Evolutionary conservation across 768 basidiomycete genomes (phyloP).

Genomic region (Suillus ampliporus): DNA sequence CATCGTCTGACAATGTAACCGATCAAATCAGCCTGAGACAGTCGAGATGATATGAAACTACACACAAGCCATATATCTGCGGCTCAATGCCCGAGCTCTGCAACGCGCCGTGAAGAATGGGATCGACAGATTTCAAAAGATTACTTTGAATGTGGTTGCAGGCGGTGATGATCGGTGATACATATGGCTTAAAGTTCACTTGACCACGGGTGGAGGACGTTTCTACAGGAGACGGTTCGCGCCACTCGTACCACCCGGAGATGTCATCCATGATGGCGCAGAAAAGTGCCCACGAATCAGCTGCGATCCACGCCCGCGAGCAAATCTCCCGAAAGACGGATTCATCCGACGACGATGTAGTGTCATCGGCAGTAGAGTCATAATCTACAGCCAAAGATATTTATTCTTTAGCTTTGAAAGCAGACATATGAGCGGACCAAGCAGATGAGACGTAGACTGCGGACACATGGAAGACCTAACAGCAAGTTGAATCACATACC

Average conservation of each 20-base stretch:
- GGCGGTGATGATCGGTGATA: constrained; percentile 84
- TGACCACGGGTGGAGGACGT: constrained; percentile 42
- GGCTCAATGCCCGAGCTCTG: constrained; percentile 88
- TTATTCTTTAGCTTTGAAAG: constrained; percentile 32
- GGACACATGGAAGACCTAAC: constrained; percentile 10
- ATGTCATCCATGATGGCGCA: constrained; percentile 76
- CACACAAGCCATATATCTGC: constrained; percentile 95
- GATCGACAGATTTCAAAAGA: constrained; percentile 79
- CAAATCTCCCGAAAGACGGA: constrained; percentile 62
- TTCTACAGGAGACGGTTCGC: constrained; percentile 42
- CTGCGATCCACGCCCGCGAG: constrained; percentile 70
- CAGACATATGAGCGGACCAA: constrained; percentile 22
- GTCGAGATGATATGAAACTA: constrained; percentile 15
- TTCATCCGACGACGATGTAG: constrained; percentile 37
- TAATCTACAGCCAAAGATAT: constrained; percentile 57
- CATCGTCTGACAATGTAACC: constrained; percentile 67
- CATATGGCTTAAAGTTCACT: constrained; percentile 63
- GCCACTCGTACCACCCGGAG: constrained; percentile 83
- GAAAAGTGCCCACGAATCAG: constrained; percentile 91
- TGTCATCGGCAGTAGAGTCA: constrained; percentile 66
- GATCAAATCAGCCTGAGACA: constrained; percentile 17
- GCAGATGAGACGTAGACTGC: constrained; percentile 12
- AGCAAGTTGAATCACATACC: constrained; percentile 28
- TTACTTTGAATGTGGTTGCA: constrained; percentile 82
- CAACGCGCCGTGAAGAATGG: constrained; percentile 74